These are phyloP conservation scores for Alliaria petiolata DNA, from an alignment of 345 rosid genomes.

Conservation along the genomic window DNA sequence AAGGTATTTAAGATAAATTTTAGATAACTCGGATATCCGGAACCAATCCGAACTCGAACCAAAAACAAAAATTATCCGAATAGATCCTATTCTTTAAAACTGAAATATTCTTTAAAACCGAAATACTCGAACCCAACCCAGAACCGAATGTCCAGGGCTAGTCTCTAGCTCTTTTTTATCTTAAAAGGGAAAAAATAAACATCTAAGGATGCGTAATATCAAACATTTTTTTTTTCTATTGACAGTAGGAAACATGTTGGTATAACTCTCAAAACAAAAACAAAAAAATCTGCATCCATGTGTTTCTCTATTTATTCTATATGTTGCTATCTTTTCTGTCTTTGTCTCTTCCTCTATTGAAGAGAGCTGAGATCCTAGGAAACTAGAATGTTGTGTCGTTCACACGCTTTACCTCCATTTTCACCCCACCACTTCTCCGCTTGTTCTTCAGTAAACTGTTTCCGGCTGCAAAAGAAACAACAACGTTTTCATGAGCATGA, in stretches of 20 bases:
- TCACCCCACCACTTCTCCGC: conserved; percentile 96
- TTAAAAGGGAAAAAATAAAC: too few relatives aligned
- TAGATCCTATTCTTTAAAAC: too few relatives aligned
- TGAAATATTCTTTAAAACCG: too few relatives aligned
- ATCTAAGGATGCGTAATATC: too few relatives aligned
- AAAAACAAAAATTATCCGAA: too few relatives aligned
- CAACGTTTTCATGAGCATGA: not conserved
- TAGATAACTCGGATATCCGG: too few relatives aligned
- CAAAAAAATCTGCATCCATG: not conserved
- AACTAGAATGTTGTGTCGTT: conserved; percentile 47
- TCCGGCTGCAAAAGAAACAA: conserved; percentile 46
- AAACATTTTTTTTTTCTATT: not conserved
- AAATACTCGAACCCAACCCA: too few relatives aligned
- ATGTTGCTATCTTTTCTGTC: not conserved
- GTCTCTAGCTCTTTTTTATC: too few relatives aligned
- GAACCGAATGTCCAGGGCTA: too few relatives aligned
- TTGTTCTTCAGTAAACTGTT: conserved; percentile 63
- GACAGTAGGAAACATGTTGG: conserved; percentile 11
- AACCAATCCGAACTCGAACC: too few relatives aligned
- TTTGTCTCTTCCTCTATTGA: not conserved
- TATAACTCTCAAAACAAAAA: not conserved
- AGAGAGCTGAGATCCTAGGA: conserved; percentile 11
- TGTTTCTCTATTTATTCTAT: too few relatives aligned
- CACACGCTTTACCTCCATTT: conserved; percentile 55
- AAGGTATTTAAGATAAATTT: too few relatives aligned